phyloP scores from a whole-genome alignment of 2,329 filamentous ascomycete species.

The Fusarium cyanostomum region DNA sequence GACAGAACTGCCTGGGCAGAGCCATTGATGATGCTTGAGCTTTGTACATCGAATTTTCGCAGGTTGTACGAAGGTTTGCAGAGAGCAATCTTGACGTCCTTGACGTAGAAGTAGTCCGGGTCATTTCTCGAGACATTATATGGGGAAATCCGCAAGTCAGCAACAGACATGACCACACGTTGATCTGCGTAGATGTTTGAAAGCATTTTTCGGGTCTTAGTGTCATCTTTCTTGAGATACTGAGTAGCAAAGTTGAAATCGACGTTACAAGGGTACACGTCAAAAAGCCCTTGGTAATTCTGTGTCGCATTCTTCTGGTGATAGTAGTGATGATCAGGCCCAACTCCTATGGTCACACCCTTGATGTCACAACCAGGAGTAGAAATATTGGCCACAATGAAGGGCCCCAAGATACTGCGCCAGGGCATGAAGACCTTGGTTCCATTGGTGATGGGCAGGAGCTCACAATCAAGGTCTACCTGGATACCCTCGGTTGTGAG shows the following conservation, averaged over 20 bases:
- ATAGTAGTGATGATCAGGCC: conserved; percentile 38
- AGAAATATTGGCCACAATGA: conserved; percentile 38
- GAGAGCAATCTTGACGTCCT: conserved; percentile 31
- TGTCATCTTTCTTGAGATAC: conserved; percentile 13
- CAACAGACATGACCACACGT: conserved; percentile 32
- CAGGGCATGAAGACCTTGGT: conserved; percentile 31
- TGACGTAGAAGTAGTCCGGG: conserved; percentile 28
- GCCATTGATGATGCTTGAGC: conserved; percentile 16
- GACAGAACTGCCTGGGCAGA: conserved; percentile 13
- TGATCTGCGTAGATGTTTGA: conserved; percentile 37
- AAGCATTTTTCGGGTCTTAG: conserved; percentile 14
- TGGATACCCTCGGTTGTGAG: conserved; percentile 34
- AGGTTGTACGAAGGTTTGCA: conserved; percentile 37
- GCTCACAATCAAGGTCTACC: conserved; percentile 38
- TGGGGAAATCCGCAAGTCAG: conserved; percentile 30
- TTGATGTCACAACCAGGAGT: conserved; percentile 39
- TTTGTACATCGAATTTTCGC: conserved; percentile 17
- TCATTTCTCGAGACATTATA: conserved; percentile 11
- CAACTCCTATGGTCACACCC: conserved; percentile 35
- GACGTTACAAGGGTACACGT: conserved; percentile 39
- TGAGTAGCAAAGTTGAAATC: conserved; percentile 38
- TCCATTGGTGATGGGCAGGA: conserved; percentile 36
- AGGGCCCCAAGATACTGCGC: conserved; percentile 33
- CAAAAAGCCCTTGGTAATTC: conserved; percentile 40
- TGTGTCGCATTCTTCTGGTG: conserved; percentile 40